phyloP scores from a whole-genome alignment of 805 yeast species.

The Schizosaccharomyces pombe region DNA sequence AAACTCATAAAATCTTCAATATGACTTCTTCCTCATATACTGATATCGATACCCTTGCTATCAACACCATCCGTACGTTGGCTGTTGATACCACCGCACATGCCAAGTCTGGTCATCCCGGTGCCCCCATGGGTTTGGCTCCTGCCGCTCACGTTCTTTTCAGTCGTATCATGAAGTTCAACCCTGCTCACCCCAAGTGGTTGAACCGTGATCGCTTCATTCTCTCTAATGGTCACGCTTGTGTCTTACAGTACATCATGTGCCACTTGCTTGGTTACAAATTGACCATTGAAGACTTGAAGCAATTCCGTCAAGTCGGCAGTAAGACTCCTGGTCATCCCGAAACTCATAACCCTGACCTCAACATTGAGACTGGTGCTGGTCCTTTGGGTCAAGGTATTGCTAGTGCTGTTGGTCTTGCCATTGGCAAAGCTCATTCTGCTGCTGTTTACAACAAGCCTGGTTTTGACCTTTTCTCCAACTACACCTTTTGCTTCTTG shows the following conservation, averaged over 20 bases:
- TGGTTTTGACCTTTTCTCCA: constrained; percentile 44
- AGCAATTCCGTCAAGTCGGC: constrained; percentile 67
- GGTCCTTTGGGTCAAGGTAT: constrained; percentile 99
- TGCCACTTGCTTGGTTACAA: constrained; percentile 72
- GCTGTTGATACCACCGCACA: constrained; percentile 69
- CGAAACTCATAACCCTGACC: constrained; percentile 50
- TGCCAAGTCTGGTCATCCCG: constrained; percentile 96
- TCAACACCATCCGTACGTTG: constrained; percentile 70
- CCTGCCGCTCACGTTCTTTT: constrained; percentile 80
- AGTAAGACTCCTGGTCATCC: constrained; percentile 97
- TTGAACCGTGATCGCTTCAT: constrained; percentile 88
- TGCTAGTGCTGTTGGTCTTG: constrained; percentile 85
- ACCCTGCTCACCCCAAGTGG: constrained; percentile 84
- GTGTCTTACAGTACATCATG: constrained; percentile 67
- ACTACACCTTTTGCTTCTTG: constrained; percentile 52
- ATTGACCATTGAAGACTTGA: constrained; percentile 60
- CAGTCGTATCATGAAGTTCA: constrained; percentile 51
- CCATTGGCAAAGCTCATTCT: constrained; percentile 75
- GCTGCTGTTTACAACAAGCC: constrained; percentile 91
- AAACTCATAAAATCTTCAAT: background rate
- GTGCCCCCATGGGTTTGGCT: constrained; percentile 96
- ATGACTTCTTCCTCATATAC: constrained; percentile 10
- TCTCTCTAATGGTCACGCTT: constrained; percentile 75
- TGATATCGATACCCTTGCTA: constrained; percentile 48
- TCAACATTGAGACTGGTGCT: constrained; percentile 90